These are phyloP conservation scores for Otatea glauca DNA, from an alignment of 176 grass and related monocot genomes.

Conservation along the genomic window DNA sequence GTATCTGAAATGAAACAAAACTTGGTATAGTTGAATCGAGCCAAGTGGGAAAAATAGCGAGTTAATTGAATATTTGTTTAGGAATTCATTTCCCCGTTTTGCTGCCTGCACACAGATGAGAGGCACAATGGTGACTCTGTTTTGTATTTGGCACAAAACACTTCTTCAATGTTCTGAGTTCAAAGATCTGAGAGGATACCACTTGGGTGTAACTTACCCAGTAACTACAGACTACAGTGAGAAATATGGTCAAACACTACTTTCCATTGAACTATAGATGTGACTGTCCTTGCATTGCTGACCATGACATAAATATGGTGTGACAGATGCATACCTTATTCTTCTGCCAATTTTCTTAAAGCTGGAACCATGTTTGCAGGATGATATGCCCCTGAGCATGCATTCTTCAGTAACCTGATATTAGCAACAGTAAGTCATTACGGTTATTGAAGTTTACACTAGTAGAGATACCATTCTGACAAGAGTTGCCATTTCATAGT, in stretches of 20 bases:
- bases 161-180: neutral
- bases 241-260: neutral
- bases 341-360: slow-evolving; percentile 90
- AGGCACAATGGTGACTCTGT: neutral
- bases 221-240: neutral
- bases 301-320: neutral
- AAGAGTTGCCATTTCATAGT: neutral
- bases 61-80: neutral
- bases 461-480: neutral
- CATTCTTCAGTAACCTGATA: slow-evolving; percentile 92
- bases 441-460: slow-evolving; percentile 18
- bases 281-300: neutral
- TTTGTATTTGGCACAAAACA: neutral
- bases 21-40: neutral
- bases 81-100: neutral
- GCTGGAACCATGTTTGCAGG: slow-evolving; percentile 84
- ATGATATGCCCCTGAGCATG: slow-evolving; percentile 78
- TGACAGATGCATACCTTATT: slow-evolving; percentile 70
- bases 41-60: neutral
- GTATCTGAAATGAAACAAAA: neutral
- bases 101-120: neutral
- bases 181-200: neutral
- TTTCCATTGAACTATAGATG: neutral
- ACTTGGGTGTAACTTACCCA: neutral
- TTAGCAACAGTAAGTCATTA: slow-evolving; percentile 28